Conservation (phyloP, 495 filamentous ascomycete genomes). For the Xylona heveae region DNA sequence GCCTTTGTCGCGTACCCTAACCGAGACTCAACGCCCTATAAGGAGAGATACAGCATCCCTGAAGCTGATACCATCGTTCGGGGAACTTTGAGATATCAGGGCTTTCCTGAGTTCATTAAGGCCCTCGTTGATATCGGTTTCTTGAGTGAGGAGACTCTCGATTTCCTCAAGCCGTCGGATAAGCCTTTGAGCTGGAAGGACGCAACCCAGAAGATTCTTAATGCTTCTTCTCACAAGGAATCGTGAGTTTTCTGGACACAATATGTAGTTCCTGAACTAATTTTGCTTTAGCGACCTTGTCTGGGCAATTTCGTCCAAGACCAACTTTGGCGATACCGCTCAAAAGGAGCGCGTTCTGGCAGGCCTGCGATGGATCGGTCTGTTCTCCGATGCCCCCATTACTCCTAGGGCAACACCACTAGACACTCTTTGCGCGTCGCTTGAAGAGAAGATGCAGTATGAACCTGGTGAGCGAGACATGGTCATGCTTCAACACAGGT, state of each 20-base stretch:
- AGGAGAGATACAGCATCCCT: constrained; percentile 76
- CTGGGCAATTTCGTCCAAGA: constrained; percentile 52
- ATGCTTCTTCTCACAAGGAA: constrained; percentile 35
- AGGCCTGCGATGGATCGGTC: constrained; percentile 68
- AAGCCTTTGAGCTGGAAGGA: constrained; percentile 55
- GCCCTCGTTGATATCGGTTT: constrained; percentile 9
- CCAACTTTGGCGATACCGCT: constrained; percentile 43
- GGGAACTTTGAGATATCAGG: constrained; percentile 11
- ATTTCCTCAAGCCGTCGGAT: constrained; percentile 29
- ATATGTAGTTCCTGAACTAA: neutral
- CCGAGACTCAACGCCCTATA: constrained; percentile 70
- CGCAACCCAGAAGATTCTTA: constrained; percentile 52
- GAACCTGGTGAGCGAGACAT: constrained; percentile 68
- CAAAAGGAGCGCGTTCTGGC: constrained; percentile 56
- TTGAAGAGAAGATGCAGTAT: constrained; percentile 86
- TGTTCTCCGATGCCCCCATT: constrained; percentile 60
- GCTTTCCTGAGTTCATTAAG: constrained; percentile 9
- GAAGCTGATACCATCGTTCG: constrained; percentile 50
- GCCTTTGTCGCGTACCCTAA: constrained; percentile 89
- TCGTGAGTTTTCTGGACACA: neutral
- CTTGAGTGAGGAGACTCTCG: constrained; percentile 7
- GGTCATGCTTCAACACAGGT: constrained; percentile 62
- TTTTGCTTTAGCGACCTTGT: constrained; percentile 32
- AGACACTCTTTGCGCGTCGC: constrained; percentile 72
- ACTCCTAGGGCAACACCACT: constrained; percentile 60